Evolutionary conservation across 2,329 filamentous ascomycete genomes (phyloP).

Genomic region (Ophiostoma novo-ulmi): DNA sequence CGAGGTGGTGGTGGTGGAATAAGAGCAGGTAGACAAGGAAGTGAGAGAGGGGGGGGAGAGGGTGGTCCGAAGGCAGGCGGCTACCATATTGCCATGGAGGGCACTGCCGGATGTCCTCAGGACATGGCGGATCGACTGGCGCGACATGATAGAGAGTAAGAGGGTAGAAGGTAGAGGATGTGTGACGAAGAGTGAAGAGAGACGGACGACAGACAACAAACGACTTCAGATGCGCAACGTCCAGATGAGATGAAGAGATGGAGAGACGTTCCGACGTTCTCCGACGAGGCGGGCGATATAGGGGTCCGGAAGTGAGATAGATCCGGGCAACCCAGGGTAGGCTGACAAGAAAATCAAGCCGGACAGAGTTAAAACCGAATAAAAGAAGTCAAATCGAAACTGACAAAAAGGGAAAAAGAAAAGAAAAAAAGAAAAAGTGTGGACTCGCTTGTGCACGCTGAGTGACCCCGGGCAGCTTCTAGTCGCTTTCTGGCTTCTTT

Average conservation of each 20-base stretch:
- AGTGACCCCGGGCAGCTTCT: not conserved
- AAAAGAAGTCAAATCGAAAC: not conserved
- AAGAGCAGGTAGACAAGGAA: not conserved
- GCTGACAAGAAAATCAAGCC: not conserved
- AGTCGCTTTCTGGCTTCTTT: not conserved
- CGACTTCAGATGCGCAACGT: not conserved
- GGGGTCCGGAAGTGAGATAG: constrained; percentile 3
- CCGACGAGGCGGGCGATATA: not conserved
- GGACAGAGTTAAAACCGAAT: not conserved
- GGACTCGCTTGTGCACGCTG: not conserved
- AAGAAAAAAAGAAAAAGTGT: not conserved
- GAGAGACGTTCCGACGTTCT: constrained; percentile 6
- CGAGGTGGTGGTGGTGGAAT: not conserved
- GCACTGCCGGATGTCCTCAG: constrained; percentile 22
- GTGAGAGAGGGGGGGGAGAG: constrained; percentile 1
- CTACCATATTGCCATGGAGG: constrained; percentile 3
- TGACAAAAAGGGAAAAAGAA: not conserved
- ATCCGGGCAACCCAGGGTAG: not conserved
- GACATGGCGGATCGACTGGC: constrained; percentile 26
- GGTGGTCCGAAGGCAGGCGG: constrained; percentile 11
- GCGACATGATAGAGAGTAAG: constrained; percentile 23
- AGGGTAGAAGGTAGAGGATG: not conserved
- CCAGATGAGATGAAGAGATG: not conserved
- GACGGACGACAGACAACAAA: not conserved
- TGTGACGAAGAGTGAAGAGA: not conserved